Evolutionary conservation across 768 basidiomycete genomes (phyloP).

Genomic region (Pleurotus salmoneostramineus): DNA sequence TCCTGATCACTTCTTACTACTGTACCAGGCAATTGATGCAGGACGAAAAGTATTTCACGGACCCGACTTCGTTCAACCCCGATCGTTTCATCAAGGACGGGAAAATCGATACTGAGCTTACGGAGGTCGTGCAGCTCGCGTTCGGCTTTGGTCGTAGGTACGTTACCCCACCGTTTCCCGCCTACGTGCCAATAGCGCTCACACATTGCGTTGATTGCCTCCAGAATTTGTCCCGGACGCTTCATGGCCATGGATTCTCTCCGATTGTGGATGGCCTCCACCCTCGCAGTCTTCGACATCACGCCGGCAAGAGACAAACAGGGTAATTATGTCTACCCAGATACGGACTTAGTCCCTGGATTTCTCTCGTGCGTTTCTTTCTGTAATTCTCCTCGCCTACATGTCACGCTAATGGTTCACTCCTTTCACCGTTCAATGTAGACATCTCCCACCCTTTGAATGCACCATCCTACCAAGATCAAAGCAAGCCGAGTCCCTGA

Average conservation of each 20-base stretch:
- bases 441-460: constrained; percentile 21
- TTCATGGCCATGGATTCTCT: background rate
- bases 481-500: constrained; percentile 12
- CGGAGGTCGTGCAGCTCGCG: background rate
- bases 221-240: background rate
- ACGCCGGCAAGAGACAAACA: background rate
- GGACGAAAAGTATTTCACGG: constrained; percentile 11
- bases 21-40: constrained; percentile 7
- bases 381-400: background rate
- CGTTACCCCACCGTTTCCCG: background rate
- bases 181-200: background rate
- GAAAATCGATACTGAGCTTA: constrained; percentile 5
- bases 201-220: background rate
- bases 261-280: background rate
- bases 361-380: background rate
- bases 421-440: background rate
- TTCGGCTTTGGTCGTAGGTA: constrained; percentile 2
- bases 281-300: background rate
- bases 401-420: background rate
- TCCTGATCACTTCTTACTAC: too few relatives aligned
- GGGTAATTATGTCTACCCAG: background rate
- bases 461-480: constrained; percentile 24
- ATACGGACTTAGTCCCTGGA: background rate
- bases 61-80: constrained; percentile 15
- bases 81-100: constrained; percentile 17